A percentile compares a stretch with the other conserved stretches of the same genome.
Evolutionary conservation across 768 basidiomycete species (phyloP).

Genomic region (Cantharellus cinnabarinus): DNA sequence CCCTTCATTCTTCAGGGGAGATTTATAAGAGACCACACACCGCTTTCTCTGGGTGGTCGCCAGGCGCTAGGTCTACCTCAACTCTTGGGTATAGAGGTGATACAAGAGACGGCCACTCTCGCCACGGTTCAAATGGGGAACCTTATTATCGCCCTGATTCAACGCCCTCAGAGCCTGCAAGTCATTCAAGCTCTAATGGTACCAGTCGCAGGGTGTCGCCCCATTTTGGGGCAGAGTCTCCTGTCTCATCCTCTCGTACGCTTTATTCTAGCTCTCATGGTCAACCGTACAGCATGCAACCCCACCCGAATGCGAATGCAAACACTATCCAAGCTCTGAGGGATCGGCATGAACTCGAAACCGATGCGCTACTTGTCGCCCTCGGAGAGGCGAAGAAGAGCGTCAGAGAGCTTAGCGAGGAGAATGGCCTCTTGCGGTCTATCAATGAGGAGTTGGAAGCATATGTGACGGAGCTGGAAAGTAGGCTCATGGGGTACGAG

Average conservation of each 20-base stretch:
- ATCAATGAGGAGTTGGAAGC: slow-evolving; percentile 2
- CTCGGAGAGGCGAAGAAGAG: slow-evolving; percentile 4
- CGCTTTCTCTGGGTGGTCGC: neutral
- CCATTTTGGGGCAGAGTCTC: neutral
- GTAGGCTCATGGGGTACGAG: neutral
- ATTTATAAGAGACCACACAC: neutral
- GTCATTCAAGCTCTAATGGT: neutral
- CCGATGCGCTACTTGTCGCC: slow-evolving; percentile 5
- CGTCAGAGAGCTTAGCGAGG: neutral
- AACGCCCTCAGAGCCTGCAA: neutral
- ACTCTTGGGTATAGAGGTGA: neutral
- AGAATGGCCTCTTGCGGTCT: slow-evolving; percentile 1
- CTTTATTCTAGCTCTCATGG: neutral
- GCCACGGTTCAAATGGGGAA: neutral
- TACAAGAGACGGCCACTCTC: neutral
- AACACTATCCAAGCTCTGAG: slow-evolving; percentile 3
- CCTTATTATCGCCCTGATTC: neutral
- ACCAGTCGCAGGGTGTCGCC: neutral
- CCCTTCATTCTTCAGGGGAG: neutral
- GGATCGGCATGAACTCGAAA: slow-evolving; percentile 8
- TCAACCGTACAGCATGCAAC: neutral
- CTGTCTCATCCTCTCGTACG: slow-evolving; percentile 1
- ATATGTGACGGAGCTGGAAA: slow-evolving; percentile 6
- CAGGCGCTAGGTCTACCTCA: neutral
- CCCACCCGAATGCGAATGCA: neutral